Evolutionary conservation across 2,329 filamentous ascomycete genomes (phyloP).

Genomic region (Paracoccidioides brasiliensis): DNA sequence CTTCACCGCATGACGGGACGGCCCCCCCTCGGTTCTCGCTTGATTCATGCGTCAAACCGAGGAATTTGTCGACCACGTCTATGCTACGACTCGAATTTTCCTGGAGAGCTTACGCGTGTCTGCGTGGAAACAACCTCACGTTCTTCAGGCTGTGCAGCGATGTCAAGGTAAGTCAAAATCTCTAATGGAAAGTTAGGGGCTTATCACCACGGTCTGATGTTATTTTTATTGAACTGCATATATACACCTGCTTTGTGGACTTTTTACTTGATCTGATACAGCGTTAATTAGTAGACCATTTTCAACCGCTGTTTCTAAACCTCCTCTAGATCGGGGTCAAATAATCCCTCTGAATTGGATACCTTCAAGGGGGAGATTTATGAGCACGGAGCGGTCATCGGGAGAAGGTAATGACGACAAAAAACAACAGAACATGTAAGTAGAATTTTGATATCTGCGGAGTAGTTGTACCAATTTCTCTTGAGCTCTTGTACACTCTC

Average conservation of each 20-base stretch:
- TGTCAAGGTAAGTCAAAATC: neutral
- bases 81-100: neutral
- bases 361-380: neutral
- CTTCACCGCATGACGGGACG: neutral
- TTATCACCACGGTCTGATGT: neutral
- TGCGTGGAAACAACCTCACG: neutral
- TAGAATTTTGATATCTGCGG: neutral
- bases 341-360: neutral
- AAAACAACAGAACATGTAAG: slow-evolving; percentile 2
- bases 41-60: neutral
- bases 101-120: neutral
- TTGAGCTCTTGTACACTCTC: no score
- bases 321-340: neutral
- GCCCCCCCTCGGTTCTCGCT: neutral
- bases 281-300: neutral
- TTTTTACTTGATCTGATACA: neutral
- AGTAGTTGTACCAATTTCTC: no score
- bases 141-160: neutral
- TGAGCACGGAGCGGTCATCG: slow-evolving; percentile 2
- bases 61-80: neutral
- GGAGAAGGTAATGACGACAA: slow-evolving; percentile 1
- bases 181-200: neutral
- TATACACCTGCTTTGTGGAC: no score
- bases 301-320: neutral
- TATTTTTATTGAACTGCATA: neutral